A percentile compares a stretch with the other conserved stretches of the same genome.
Evolutionary conservation across 805 yeast genomes (phyloP).

Genomic region (Peterozyma xylosa): DNA sequence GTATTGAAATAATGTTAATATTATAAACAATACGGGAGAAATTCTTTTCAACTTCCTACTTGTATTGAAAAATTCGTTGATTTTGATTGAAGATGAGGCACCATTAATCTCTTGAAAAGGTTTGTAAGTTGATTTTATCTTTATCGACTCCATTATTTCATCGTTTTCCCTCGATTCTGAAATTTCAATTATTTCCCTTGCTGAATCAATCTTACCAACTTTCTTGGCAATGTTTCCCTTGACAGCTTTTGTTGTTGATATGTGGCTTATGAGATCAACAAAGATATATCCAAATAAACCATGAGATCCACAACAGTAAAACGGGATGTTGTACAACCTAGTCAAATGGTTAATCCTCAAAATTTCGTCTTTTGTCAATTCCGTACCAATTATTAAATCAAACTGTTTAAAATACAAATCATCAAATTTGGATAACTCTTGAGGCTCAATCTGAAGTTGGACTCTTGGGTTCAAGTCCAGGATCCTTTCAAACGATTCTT

Average conservation of each 20-base stretch:
- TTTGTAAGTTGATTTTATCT: constrained; percentile 28
- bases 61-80: constrained; percentile 15
- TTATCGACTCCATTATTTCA: constrained; percentile 25
- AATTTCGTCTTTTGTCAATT: constrained; percentile 36
- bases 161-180: constrained; percentile 27
- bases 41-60: constrained; percentile 38
- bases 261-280: constrained; percentile 66
- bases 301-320: constrained; percentile 60
- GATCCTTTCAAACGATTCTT: constrained; percentile 47
- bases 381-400: constrained; percentile 73
- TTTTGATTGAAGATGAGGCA: constrained; percentile 28
- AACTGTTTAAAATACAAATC: constrained; percentile 41
- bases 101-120: constrained; percentile 27
- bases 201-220: constrained; percentile 37
- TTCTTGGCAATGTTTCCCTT: constrained; percentile 40
- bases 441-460: constrained; percentile 36
- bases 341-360: constrained; percentile 44
- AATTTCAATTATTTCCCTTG: constrained; percentile 36
- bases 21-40: constrained; percentile 50
- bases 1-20: constrained; percentile 42
- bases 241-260: constrained; percentile 43
- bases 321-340: constrained; percentile 50
- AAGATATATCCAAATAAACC: constrained; percentile 83
- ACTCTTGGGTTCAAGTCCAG: constrained; percentile 80
- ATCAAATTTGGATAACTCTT: constrained; percentile 17